Evolutionary conservation across 2,329 filamentous ascomycete species (phyloP).

Genomic region (Curvularia eragrostidis): DNA sequence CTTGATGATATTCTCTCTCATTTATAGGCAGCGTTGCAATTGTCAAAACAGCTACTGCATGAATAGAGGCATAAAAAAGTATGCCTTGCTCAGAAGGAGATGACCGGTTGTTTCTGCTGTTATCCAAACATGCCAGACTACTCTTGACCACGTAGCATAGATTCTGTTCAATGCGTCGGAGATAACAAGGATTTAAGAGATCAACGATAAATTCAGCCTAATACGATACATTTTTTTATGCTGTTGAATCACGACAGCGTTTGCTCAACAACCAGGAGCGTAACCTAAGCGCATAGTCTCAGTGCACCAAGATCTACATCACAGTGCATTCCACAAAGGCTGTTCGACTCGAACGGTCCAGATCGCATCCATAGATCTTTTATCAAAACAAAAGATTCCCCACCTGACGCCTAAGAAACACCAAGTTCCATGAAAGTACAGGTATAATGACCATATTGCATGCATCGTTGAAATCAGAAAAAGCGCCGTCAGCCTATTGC

Average conservation of each 20-base stretch:
- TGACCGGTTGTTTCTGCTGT: not conserved
- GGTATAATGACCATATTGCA: conserved; percentile 40
- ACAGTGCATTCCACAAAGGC: not conserved
- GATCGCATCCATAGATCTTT: conserved; percentile 26
- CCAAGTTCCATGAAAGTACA: conserved; percentile 39
- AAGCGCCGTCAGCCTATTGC: conserved; percentile 12
- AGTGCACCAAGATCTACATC: not conserved
- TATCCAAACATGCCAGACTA: not conserved
- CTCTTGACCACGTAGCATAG: not conserved
- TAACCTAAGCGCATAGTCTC: not conserved
- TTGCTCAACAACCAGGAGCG: not conserved
- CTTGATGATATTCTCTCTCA: not conserved
- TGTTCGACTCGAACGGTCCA: conserved; percentile 15
- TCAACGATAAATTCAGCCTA: not conserved
- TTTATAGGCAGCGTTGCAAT: not conserved
- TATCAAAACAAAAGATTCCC: conserved; percentile 21
- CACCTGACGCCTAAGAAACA: conserved; percentile 38
- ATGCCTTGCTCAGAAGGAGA: not conserved
- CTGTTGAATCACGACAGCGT: not conserved
- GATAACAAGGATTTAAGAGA: not conserved
- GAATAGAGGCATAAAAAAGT: not conserved
- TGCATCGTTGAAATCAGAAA: conserved; percentile 36
- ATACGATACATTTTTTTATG: not conserved
- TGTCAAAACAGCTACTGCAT: not conserved
- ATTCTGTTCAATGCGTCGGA: not conserved